Evolutionary conservation across 768 basidiomycete genomes (phyloP).

Genomic region (Hygrophorus pudorinus): DNA sequence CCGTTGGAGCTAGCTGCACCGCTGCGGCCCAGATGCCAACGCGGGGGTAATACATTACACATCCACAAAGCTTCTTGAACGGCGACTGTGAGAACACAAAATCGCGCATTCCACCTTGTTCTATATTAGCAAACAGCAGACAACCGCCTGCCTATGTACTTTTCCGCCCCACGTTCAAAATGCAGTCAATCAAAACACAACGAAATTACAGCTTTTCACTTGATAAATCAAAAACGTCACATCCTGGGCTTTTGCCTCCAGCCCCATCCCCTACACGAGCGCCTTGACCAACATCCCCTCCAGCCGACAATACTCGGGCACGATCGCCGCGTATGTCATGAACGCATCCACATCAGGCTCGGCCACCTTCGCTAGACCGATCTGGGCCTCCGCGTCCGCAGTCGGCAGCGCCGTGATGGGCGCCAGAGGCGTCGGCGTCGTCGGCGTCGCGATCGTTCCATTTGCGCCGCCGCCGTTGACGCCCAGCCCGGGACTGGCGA

Average conservation of each 20-base stretch:
- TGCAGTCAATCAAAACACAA: too few species aligned
- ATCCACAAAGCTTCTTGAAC: too few species aligned
- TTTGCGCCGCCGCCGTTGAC: constrained; percentile 11
- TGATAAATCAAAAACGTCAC: neutral
- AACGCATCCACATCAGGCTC: constrained; percentile 80
- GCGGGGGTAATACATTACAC: too few species aligned
- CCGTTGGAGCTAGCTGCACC: too few species aligned
- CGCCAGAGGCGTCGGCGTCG: constrained; percentile 50
- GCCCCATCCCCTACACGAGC: constrained; percentile 25
- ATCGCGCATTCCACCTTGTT: too few species aligned
- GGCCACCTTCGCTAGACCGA: constrained; percentile 73
- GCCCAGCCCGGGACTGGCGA: constrained; percentile 13
- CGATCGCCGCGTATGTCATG: constrained; percentile 77
- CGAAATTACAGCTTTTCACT: constrained; percentile 28
- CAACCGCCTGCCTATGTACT: too few species aligned
- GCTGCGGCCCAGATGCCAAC: too few species aligned
- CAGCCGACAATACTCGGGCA: constrained; percentile 73
- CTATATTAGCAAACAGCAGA: too few species aligned
- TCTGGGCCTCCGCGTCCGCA: constrained; percentile 59
- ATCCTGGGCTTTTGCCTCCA: neutral
- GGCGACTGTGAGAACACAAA: too few species aligned
- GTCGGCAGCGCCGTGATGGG: constrained; percentile 68
- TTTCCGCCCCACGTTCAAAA: too few species aligned
- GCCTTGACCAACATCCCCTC: constrained; percentile 71
- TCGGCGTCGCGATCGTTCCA: constrained; percentile 29